phyloP scores from a whole-genome alignment of 257 asterid genomes.

The Schizonepeta tenuifolia region DNA sequence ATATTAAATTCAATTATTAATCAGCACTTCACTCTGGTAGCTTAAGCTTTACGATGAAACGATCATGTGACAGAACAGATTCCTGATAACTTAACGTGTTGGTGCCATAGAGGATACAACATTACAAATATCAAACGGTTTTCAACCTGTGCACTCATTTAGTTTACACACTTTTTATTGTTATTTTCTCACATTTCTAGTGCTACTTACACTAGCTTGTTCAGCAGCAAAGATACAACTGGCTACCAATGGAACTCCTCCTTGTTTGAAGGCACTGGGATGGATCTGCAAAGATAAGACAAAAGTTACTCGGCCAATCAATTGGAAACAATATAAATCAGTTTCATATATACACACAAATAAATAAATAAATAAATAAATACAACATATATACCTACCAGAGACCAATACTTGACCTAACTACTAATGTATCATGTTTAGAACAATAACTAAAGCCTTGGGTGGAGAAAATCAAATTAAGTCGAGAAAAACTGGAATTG shows the following conservation, averaged over 20 bases:
- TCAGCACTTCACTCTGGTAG: neutral
- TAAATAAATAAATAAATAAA: neutral
- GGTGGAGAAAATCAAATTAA: neutral
- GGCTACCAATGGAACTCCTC: conserved; percentile 83
- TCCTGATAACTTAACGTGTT: neutral
- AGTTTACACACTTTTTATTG: conserved; percentile 7
- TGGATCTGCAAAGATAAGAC: conserved; percentile 66
- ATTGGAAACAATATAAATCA: neutral
- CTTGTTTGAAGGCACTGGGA: conserved; percentile 91
- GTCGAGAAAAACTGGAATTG: conserved; percentile 9
- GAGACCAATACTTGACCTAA: neutral
- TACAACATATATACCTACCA: neutral
- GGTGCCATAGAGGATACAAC: neutral
- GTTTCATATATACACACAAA: neutral
- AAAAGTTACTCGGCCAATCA: neutral
- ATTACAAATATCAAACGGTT: neutral
- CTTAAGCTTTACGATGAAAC: neutral
- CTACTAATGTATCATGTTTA: neutral
- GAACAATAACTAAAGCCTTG: neutral
- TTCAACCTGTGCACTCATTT: conserved; percentile 26
- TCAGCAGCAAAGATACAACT: conserved; percentile 88
- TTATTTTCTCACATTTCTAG: conserved; percentile 24
- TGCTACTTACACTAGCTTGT: conserved; percentile 80
- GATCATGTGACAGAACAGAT: neutral
- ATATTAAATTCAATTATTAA: too few species aligned